Percentiles rank a stretch among this genome's conserved stretches.
Conservation (phyloP, 257 asterid species). For the Solanum pennellii region DNA sequence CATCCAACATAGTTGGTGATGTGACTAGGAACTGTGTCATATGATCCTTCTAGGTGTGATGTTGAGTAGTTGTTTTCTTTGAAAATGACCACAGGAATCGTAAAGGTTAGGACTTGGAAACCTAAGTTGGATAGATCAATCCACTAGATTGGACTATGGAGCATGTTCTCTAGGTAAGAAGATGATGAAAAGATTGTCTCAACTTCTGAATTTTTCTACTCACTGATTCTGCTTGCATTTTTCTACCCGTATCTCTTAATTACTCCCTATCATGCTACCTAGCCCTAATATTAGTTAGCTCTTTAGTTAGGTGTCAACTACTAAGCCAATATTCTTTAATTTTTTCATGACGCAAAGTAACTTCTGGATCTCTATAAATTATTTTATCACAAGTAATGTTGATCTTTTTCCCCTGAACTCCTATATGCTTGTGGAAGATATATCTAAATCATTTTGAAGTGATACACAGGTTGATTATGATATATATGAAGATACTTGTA, state of each 20-base stretch:
- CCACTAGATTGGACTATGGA: neutral
- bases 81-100: neutral
- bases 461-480: neutral
- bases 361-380: neutral
- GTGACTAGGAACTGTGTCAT: neutral
- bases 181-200: neutral
- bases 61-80: neutral
- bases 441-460: neutral
- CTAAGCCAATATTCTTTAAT: neutral
- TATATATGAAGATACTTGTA: neutral
- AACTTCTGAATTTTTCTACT: neutral
- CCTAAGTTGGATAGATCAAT: neutral
- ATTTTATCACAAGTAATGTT: neutral
- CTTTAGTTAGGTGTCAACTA: neutral
- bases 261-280: neutral
- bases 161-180: neutral
- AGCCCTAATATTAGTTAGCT: neutral
- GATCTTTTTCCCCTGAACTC: neutral
- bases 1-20: neutral
- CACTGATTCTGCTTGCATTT: neutral
- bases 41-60: neutral
- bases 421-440: neutral
- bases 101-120: neutral
- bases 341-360: neutral
- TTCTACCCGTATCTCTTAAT: neutral